Evolutionary conservation across 306 rosid species (phyloP).

Genomic region (Vicia sativa): DNA sequence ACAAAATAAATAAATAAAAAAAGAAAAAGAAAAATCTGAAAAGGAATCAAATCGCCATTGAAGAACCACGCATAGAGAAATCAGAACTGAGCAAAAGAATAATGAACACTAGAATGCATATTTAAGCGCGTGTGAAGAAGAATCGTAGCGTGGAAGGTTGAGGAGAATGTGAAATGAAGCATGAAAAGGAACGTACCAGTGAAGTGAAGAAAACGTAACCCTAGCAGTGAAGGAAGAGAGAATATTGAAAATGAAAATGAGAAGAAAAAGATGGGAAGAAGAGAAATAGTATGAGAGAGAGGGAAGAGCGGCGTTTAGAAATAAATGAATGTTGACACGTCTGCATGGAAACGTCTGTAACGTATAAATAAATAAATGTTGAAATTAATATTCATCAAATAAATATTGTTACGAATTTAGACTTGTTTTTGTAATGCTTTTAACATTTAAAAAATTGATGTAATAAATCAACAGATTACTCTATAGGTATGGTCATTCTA

Average conservation of each 20-base stretch:
- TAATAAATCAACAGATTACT: too few species aligned
- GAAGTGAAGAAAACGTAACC: conserved; percentile 88
- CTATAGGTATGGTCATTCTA: too few species aligned
- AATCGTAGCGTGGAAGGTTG: conserved; percentile 36
- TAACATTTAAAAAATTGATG: too few species aligned
- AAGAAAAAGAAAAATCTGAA: not conserved
- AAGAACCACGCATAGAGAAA: conserved; percentile 13
- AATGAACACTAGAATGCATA: conserved; percentile 8
- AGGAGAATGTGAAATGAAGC: not conserved
- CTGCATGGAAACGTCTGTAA: conserved; percentile 54
- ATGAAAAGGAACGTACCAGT: conserved; percentile 58
- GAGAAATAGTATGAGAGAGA: not conserved
- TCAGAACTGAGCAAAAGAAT: conserved; percentile 8
- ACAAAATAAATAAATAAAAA: too few species aligned
- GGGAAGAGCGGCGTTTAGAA: conserved; percentile 59
- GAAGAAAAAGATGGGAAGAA: conserved; percentile 29
- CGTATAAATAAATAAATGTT: conserved; percentile 41
- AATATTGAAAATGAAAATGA: conserved; percentile 40
- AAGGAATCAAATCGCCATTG: conserved; percentile 40
- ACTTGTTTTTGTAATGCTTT: too few species aligned
- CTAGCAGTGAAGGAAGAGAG: conserved; percentile 47
- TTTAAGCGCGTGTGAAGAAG: conserved; percentile 11
- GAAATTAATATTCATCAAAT: not conserved
- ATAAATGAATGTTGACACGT: conserved; percentile 59
- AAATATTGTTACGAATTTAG: too few species aligned